Conservation (phyloP, 164 flowering plant genomes). For the Euptelea pleiosperma region DNA sequence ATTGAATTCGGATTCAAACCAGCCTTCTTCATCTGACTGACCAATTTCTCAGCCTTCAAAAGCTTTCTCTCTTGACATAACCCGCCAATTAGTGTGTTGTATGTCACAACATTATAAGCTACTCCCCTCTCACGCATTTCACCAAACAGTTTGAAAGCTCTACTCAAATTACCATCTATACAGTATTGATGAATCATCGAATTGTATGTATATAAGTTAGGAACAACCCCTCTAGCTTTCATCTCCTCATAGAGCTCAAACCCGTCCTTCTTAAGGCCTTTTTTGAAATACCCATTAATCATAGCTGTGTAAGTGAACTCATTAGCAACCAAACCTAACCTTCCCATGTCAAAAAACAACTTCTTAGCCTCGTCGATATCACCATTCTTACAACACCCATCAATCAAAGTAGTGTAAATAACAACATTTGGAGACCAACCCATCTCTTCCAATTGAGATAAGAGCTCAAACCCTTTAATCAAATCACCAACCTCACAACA, state of each 20-base stretch:
- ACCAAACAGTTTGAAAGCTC: conserved; percentile 50
- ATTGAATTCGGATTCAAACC: conserved; percentile 46
- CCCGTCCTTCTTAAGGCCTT: conserved; percentile 55
- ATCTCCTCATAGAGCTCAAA: conserved; percentile 63
- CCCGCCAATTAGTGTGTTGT: conserved; percentile 55
- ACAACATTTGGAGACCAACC: conserved; percentile 54
- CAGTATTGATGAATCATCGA: conserved; percentile 44
- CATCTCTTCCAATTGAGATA: conserved; percentile 32
- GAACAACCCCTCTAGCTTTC: conserved; percentile 47
- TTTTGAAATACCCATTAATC: conserved; percentile 64
- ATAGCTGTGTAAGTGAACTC: conserved; percentile 57
- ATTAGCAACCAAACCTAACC: conserved; percentile 57
- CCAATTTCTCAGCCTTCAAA: conserved; percentile 43
- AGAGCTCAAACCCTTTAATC: conserved; percentile 42
- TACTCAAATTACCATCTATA: conserved; percentile 33
- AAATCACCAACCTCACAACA: conserved; percentile 53
- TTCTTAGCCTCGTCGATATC: conserved; percentile 39
- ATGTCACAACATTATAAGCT: conserved; percentile 55
- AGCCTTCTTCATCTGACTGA: conserved; percentile 35
- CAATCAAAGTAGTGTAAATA: conserved; percentile 63
- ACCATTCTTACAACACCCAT: conserved; percentile 66
- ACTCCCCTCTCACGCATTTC: conserved; percentile 65
- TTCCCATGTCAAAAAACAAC: conserved; percentile 52
- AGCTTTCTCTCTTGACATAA: conserved; percentile 37
- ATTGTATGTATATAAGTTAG: conserved; percentile 60